Conservation (phyloP, 768 basidiomycete genomes). For the Hemileccinum rubropunctum region DNA sequence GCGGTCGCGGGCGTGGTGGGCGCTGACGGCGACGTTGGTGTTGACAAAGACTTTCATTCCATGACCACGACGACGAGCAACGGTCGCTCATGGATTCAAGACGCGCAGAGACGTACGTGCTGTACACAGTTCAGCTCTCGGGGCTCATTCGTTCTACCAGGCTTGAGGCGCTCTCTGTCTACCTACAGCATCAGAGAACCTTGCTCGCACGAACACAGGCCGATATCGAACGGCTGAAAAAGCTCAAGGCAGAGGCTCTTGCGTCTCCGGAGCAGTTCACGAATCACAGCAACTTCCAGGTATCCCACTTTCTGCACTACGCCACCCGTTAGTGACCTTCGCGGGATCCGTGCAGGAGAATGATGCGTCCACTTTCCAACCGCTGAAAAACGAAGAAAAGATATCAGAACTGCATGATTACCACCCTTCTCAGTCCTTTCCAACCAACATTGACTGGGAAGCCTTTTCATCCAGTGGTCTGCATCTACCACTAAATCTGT, state of each 20-base stretch:
- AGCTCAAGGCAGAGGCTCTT: conserved; percentile 40
- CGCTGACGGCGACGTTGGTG: conserved; percentile 9
- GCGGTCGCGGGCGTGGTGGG: conserved; percentile 7
- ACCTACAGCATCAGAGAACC: conserved; percentile 58
- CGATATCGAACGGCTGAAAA: conserved; percentile 58
- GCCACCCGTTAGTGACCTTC: conserved; percentile 21
- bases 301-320: conserved; percentile 16
- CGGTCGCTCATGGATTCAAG: conserved; percentile 27
- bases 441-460: conserved; percentile 60
- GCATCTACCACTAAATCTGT: conserved; percentile 11
- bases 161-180: conserved; percentile 61
- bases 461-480: conserved; percentile 56
- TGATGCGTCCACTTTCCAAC: conserved; percentile 18
- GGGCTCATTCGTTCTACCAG: conserved; percentile 13
- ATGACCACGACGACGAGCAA: conserved; percentile 33
- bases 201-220: conserved; percentile 58
- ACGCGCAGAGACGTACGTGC: conserved; percentile 36
- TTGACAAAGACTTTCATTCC: conserved; percentile 13
- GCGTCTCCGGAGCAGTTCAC: conserved; percentile 34
- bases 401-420: conserved; percentile 47
- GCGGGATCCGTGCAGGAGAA: conserved; percentile 17
- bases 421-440: conserved; percentile 37
- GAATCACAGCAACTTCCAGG: conserved; percentile 34
- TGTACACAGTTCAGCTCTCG: not conserved
- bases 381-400: conserved; percentile 32